phyloP scores from a whole-genome alignment of 2,329 filamentous ascomycete genomes.

The Paradendryphiella salina region DNA sequence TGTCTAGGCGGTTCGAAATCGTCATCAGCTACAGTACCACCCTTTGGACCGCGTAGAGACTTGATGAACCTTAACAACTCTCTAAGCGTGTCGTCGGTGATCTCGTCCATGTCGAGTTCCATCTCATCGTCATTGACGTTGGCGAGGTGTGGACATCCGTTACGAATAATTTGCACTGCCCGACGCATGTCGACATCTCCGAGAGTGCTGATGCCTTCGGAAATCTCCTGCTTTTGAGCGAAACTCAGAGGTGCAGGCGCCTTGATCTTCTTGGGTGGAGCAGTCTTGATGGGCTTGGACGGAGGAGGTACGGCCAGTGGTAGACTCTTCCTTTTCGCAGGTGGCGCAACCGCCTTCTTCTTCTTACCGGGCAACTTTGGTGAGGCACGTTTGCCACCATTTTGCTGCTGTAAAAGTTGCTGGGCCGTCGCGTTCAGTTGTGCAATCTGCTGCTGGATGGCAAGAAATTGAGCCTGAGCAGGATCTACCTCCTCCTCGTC shows the following conservation, averaged over 20 bases:
- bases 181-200: slow-evolving; percentile 75
- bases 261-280: slow-evolving; percentile 50
- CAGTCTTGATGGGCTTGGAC: slow-evolving; percentile 48
- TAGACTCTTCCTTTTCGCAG: slow-evolving; percentile 34
- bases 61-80: slow-evolving; percentile 61
- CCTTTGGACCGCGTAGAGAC: slow-evolving; percentile 45
- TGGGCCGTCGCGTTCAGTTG: slow-evolving; percentile 68
- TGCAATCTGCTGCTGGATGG: slow-evolving; percentile 68
- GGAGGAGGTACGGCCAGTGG: slow-evolving; percentile 38
- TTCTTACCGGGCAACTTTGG: slow-evolving; percentile 53
- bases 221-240: slow-evolving; percentile 89
- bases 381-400: slow-evolving; percentile 58
- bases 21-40: slow-evolving; percentile 49
- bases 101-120: slow-evolving; percentile 67
- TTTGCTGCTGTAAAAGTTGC: slow-evolving; percentile 47
- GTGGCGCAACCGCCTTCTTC: slow-evolving; percentile 46
- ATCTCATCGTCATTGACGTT: slow-evolving; percentile 61
- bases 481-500: slow-evolving; percentile 57
- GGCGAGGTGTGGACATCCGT: slow-evolving; percentile 71
- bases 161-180: slow-evolving; percentile 87
- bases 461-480: slow-evolving; percentile 51
- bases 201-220: slow-evolving; percentile 79
- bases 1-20: slow-evolving; percentile 53
- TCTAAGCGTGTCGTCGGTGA: slow-evolving; percentile 58
- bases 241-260: slow-evolving; percentile 70